Evolutionary conservation across 176 grass and related monocot genomes (phyloP).

Genomic region (barley (Hordeum vulgare)): MorexV3_pseudomolecules_assembly NC_058519.1:428199497-428199996

Average conservation of each 20-base stretch:
- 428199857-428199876: neutral
- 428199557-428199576: constrained; percentile 79
- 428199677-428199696: no score
- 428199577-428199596: constrained; percentile 94
- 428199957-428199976: no score
- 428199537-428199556: constrained; percentile 80
- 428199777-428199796: neutral
- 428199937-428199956: neutral
- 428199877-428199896: neutral
- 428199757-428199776: neutral
- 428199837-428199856: neutral
- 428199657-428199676: constrained; percentile 15
- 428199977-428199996: neutral
- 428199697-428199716: no score
- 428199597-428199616: constrained; percentile 33
- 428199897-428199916: neutral
- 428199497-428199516: constrained; percentile 94
- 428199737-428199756: no score
- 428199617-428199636: constrained; percentile 64
- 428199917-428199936: neutral
- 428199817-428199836: no score
- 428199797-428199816: neutral
- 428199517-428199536: constrained; percentile 77
- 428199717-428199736: no score
- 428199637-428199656: neutral